Base-by-base conservation (phyloP, 768 basidiomycete genomes). In the Chiua virens region DNA sequence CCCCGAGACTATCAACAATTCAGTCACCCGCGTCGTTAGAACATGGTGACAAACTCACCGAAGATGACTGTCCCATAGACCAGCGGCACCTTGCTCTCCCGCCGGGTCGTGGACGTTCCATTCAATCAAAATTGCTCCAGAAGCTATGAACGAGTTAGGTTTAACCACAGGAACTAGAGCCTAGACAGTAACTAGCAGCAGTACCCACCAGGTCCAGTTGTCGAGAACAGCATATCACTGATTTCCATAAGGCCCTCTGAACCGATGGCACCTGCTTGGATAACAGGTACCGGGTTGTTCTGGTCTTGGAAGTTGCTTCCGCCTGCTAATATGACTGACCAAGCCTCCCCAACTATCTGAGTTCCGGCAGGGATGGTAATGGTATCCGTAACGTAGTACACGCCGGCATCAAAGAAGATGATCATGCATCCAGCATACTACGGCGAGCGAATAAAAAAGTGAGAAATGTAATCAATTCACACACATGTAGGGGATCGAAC, bases 101-200 rank as follows among this genome's bases (percentile, higher is more conserved):
- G 69, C 64, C 0, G 79, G 77, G 40, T 83, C 75, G 52, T 74
- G 77, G 22, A 85, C 76, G 50, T 85, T 82, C 78, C 84, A 83
- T 54, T 77, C 73, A 10, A 77, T 52, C n/a, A 75, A 51, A 36
- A 77, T 73, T 1, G 75, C 75, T 22, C 75, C 75, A 5, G 75
- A 50, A n/a, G 61, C 47, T 62, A 55, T 10, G 18, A n/a, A 30
- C 21, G 6, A 8, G 1, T 27, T 15, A 8, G 17, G 13, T 47
- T 27, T 11, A 47, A n/a, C 25, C 1, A 21, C 32, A 10, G 17
- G 13, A 11, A 28, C 28, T 9, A 9, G 28, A 30, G 9, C 28
- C 11, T 30, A 30, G 15, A 10, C 3, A 14, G 28, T 7, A 13
- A 6, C 15, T 8, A 28, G 25, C 18, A 21, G 4, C 8, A 14